These are phyloP conservation scores for Prunus armeniaca DNA, from an alignment of 306 rosid genomes.

Conservation along the genomic window DNA sequence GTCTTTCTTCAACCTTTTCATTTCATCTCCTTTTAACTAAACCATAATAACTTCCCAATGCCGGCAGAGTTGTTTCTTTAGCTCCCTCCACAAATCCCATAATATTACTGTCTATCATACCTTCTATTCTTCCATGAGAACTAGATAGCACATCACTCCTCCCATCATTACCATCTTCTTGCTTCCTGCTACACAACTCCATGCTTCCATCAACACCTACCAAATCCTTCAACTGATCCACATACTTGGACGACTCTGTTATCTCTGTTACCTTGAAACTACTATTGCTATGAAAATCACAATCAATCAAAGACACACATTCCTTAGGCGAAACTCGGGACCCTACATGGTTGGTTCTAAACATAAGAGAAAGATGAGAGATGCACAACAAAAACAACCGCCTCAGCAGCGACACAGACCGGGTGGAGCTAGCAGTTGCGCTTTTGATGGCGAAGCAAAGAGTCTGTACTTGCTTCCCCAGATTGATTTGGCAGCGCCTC, in stretches of 20 bases:
- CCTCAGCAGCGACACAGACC: constrained; percentile 10
- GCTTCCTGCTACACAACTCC: neutral
- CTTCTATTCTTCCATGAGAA: constrained; percentile 23
- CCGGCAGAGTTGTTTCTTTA: constrained; percentile 20
- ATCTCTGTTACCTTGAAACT: constrained; percentile 34
- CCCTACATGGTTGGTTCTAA: constrained; percentile 22
- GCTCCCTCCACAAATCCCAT: constrained; percentile 28
- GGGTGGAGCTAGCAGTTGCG: constrained; percentile 57
- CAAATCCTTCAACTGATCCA: constrained; percentile 53
- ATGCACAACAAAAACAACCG: constrained; percentile 38
- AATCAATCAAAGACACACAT: constrained; percentile 51
- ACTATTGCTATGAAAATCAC: constrained; percentile 29
- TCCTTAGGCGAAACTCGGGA: constrained; percentile 30
- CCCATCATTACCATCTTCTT: constrained; percentile 12
- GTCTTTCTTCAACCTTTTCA: neutral
- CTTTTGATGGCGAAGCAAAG: constrained; percentile 60
- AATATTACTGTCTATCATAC: constrained; percentile 31
- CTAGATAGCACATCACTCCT: constrained; percentile 7
- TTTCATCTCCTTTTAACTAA: constrained; percentile 51
- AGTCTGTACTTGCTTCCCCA: constrained; percentile 55
- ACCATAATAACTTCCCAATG: constrained; percentile 34
- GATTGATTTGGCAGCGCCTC: constrained; percentile 66
- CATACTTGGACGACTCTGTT: constrained; percentile 44
- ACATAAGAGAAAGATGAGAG: constrained; percentile 41
- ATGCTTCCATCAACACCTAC: constrained; percentile 31